phyloP scores from a whole-genome alignment of 352 stramenopile species.

The Pelagophyceae sp. region DNA sequence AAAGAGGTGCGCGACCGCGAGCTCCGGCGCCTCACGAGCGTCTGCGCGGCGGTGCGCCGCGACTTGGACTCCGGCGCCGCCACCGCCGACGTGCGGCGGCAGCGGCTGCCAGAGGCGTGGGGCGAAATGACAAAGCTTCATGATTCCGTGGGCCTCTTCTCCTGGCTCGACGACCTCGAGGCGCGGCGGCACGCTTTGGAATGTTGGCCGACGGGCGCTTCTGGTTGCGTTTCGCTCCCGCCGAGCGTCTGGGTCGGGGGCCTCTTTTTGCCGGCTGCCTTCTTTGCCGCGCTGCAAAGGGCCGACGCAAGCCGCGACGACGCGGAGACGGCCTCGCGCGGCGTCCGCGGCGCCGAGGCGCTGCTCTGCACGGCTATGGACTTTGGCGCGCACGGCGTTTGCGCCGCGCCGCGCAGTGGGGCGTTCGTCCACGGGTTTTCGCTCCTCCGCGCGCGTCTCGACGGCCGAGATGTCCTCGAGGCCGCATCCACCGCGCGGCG shows the following conservation, averaged over 20 bases:
- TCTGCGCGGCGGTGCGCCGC: too few species aligned
- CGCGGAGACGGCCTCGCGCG: constrained; percentile 73
- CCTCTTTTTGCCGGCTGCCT: constrained; percentile 88
- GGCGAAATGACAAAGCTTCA: too few species aligned
- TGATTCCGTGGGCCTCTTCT: too few species aligned
- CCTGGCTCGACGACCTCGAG: neutral
- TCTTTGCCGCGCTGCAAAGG: constrained; percentile 86
- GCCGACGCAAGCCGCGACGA: constrained; percentile 57
- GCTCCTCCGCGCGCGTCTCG: constrained; percentile 77
- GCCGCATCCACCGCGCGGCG: constrained; percentile 68
- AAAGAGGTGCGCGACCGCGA: too few species aligned
- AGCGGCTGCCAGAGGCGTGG: too few species aligned
- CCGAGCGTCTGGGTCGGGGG: constrained; percentile 73
- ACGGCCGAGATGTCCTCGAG: constrained; percentile 62
- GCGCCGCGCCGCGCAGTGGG: constrained; percentile 38
- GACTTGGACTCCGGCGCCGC: too few species aligned
- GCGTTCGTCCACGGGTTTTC: constrained; percentile 86
- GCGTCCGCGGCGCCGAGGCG: constrained; percentile 52
- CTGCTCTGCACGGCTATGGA: constrained; percentile 28
- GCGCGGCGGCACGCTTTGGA: neutral
- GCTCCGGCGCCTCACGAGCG: too few species aligned
- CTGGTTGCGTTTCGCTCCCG: too few species aligned
- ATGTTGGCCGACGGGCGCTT: neutral
- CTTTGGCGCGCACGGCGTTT: constrained; percentile 13
- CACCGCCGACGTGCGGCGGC: too few species aligned